A percentile compares a stretch with the other conserved stretches of the same genome.
Evolutionary conservation across 2,329 filamentous ascomycete species (phyloP).

Genomic region (Bipolaris sorokiniana): DNA sequence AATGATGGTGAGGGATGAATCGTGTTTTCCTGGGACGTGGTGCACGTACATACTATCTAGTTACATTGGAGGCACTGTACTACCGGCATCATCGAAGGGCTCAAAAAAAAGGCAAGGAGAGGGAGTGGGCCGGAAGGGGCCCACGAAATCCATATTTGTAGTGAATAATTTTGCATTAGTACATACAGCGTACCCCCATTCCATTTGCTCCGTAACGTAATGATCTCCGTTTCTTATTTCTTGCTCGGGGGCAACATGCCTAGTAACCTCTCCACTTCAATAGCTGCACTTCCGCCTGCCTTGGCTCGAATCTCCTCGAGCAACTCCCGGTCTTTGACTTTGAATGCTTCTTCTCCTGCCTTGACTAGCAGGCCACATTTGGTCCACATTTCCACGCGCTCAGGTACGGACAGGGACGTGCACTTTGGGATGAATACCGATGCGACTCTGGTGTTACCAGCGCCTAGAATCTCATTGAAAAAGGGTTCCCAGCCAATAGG

Average conservation of each 20-base stretch:
- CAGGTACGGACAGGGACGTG: conserved; percentile 68
- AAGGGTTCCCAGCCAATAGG: conserved; percentile 99
- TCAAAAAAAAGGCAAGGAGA: too few species aligned
- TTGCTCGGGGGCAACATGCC: conserved; percentile 51
- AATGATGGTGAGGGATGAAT: too few species aligned
- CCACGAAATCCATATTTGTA: too few species aligned
- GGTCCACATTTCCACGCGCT: conserved; percentile 89
- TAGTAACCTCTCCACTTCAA: conserved; percentile 83
- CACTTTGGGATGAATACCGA: conserved; percentile 88
- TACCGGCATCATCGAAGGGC: too few species aligned
- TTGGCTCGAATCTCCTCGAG: conserved; percentile 76
- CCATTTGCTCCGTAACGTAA: not conserved
- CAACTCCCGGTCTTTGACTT: conserved; percentile 76
- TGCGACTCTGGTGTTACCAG: conserved; percentile 88
- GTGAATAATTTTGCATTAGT: too few species aligned
- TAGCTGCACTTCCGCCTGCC: conserved; percentile 70
- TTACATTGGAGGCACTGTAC: too few species aligned
- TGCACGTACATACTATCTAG: too few species aligned
- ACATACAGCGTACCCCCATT: not conserved
- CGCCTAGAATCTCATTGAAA: conserved; percentile 85
- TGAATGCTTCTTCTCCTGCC: conserved; percentile 90
- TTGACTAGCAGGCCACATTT: conserved; percentile 90
- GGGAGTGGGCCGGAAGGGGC: too few species aligned
- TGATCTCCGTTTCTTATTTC: conserved; percentile 7
- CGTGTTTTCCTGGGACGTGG: too few species aligned